Conservation (phyloP, 1,284 basidiomycete genomes). For the Ustilago lituana region DNA sequence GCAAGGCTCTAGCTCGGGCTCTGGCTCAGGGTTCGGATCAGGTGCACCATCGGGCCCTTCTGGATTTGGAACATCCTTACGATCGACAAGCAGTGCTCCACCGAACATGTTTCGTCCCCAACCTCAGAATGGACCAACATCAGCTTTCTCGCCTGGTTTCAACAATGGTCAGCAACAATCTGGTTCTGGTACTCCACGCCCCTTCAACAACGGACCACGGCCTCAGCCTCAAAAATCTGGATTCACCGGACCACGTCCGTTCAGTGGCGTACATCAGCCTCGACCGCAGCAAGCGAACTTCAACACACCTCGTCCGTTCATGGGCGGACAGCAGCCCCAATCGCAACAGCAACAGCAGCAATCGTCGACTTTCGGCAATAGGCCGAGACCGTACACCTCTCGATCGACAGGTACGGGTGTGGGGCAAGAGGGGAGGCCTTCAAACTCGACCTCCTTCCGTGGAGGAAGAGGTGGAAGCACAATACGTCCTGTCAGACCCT, state of each 20-base stretch:
- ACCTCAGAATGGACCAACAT: conserved; percentile 1
- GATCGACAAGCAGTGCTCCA: conserved; percentile 27
- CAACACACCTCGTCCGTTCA: conserved; percentile 11
- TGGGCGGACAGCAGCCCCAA: conserved; percentile 1
- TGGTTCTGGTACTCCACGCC: conserved; percentile 14
- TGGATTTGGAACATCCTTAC: conserved; percentile 15
- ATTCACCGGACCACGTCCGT: conserved; percentile 12
- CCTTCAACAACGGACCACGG: conserved; percentile 8
- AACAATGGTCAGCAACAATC: conserved; percentile 15
- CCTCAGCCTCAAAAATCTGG: conserved; percentile 17
- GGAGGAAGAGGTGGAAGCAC: conserved; percentile 32
- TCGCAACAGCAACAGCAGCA: conserved; percentile 11
- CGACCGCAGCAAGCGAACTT: conserved; percentile 7
- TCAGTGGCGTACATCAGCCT: conserved; percentile 9
- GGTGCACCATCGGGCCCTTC: background rate
- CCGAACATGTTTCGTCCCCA: conserved; percentile 32
- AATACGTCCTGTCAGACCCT: conserved; percentile 27
- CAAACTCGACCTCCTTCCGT: conserved; percentile 4
- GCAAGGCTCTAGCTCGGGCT: conserved; percentile 11
- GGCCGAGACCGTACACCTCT: conserved; percentile 32
- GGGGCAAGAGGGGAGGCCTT: conserved; percentile 24
- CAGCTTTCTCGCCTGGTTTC: conserved; percentile 11
- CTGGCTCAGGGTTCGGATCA: conserved; percentile 7
- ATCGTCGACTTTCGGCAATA: conserved; percentile 21
- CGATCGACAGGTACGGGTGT: conserved; percentile 16